phyloP scores from a whole-genome alignment of 2,329 filamentous ascomycete genomes.

The Xylariaceae sp. region DNA sequence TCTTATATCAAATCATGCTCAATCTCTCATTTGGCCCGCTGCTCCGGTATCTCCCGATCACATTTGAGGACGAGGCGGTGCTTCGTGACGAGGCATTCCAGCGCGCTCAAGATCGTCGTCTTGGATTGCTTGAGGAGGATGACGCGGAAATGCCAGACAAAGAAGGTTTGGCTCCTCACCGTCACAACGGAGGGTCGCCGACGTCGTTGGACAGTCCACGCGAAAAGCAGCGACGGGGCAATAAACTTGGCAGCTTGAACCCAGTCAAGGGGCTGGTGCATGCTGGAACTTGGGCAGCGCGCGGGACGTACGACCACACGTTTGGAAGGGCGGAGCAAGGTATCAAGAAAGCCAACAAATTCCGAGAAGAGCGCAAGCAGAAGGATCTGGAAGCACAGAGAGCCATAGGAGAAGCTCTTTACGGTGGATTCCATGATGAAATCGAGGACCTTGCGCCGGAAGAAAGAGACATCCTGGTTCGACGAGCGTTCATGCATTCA shows the following conservation, averaged over 20 bases:
- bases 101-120: constrained; percentile 66
- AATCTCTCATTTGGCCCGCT: constrained; percentile 82
- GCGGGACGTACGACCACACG: constrained; percentile 43
- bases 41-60: constrained; percentile 86
- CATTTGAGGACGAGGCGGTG: constrained; percentile 90
- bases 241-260: constrained; percentile 29
- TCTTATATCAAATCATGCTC: constrained; percentile 73
- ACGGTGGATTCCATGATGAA: constrained; percentile 84
- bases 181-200: constrained; percentile 40
- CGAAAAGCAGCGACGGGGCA: constrained; percentile 21
- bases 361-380: constrained; percentile 43
- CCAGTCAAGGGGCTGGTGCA: constrained; percentile 43
- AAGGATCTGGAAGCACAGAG: constrained; percentile 69
- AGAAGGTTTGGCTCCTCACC: constrained; percentile 34
- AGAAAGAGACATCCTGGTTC: constrained; percentile 79
- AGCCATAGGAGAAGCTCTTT: constrained; percentile 74
- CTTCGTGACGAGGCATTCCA: constrained; percentile 87
- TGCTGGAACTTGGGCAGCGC: constrained; percentile 44
- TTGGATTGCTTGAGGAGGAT: constrained; percentile 55
- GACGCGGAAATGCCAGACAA: constrained; percentile 36
- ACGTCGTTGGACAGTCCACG: constrained; percentile 24
- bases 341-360: constrained; percentile 40
- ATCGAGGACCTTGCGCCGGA: constrained; percentile 90
- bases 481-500: constrained; percentile 85
- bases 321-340: constrained; percentile 37